A percentile compares a stretch with the other conserved stretches of the same genome.
Conservation (phyloP, 331 rosid genomes). For the Rosa hybrid region DNA sequence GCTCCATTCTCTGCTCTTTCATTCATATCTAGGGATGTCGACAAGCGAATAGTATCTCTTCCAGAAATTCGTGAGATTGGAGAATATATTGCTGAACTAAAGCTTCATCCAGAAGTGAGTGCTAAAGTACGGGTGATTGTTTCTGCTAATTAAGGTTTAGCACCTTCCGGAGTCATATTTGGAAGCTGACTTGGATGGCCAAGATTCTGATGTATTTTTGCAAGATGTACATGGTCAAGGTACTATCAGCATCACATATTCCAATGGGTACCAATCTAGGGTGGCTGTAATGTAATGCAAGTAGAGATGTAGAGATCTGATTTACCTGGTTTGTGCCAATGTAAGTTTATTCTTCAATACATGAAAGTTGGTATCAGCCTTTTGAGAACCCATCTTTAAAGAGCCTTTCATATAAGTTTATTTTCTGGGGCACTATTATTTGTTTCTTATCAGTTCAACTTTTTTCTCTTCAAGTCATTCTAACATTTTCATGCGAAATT, state of each 20-base stretch:
- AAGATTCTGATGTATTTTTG: background rate
- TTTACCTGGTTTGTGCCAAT: slow-evolving; percentile 2
- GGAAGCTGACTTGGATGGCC: slow-evolving; percentile 5
- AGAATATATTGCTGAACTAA: slow-evolving; percentile 78
- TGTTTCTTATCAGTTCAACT: background rate
- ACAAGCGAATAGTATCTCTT: slow-evolving; percentile 71
- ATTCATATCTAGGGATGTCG: slow-evolving; percentile 61
- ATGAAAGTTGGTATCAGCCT: background rate
- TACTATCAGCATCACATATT: background rate
- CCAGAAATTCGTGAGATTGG: slow-evolving; percentile 82
- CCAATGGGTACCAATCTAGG: background rate
- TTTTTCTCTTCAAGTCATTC: too few relatives aligned
- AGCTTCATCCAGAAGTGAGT: slow-evolving; percentile 86
- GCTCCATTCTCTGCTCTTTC: background rate
- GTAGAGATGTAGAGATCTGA: slow-evolving; percentile 10
- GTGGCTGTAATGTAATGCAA: background rate
- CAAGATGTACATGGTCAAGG: slow-evolving; percentile 12
- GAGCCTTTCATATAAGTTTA: background rate
- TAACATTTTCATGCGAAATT: too few relatives aligned
- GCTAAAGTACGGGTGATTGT: slow-evolving; percentile 70
- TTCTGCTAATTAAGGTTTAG: slow-evolving; percentile 54
- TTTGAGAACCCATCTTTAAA: background rate
- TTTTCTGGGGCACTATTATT: too few relatives aligned
- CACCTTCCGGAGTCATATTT: slow-evolving; percentile 21
- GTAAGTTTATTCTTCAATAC: background rate